Base-by-base conservation (phyloP, 2,329 filamentous ascomycete genomes). In the Nemania diffusa region DNA sequence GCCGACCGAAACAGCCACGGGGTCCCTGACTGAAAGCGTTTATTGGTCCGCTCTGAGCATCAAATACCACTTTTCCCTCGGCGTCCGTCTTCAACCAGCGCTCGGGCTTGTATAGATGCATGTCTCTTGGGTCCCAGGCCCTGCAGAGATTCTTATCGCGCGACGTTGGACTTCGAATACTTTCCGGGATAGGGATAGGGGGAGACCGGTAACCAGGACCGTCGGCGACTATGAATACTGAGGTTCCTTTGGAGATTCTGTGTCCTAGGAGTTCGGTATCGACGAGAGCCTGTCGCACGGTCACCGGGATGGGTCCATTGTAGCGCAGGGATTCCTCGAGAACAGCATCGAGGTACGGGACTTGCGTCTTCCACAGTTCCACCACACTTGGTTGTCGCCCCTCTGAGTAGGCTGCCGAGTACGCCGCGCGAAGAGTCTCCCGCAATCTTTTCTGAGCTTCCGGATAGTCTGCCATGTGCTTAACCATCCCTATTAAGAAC, bases 271-370 rank as follows among this genome's bases (percentile, higher is more conserved):
- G 87, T 0, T 84, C 87, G 0, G 91, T 92, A 76, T 93, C 85
- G 29, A 85, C 78, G 1, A 82, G 83, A 0, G 92, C 85, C 69
- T 90, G 83, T 69, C 94, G 91, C 63, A 91, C 76, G 0, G 92
- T 94, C 29, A 91, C 75, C 0, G 91, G 89, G 0, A 94, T 91
- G 0, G 93, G 91, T 0, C 90, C 82, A 78, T 87, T 90, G 75
- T 91, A 86, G 57, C 94, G 91, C 50, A 97, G 85, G 13, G 91
- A 85, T 79, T 97, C 94, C 74, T 87, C 91, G 77, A 91, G 90
- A 24, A 97, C 88, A 34, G 93, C 93, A 75, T 92, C 89, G 51
- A 96, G 87, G 78, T 95, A 97, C 2, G 91, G 90, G 76, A 97
- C 62, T 0, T 29, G 46, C 2, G 46, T 67, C 26, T 72, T 72